These are phyloP conservation scores for Claviceps monticola DNA, from an alignment of 2,329 filamentous ascomycete genomes.

Conservation along the genomic window DNA sequence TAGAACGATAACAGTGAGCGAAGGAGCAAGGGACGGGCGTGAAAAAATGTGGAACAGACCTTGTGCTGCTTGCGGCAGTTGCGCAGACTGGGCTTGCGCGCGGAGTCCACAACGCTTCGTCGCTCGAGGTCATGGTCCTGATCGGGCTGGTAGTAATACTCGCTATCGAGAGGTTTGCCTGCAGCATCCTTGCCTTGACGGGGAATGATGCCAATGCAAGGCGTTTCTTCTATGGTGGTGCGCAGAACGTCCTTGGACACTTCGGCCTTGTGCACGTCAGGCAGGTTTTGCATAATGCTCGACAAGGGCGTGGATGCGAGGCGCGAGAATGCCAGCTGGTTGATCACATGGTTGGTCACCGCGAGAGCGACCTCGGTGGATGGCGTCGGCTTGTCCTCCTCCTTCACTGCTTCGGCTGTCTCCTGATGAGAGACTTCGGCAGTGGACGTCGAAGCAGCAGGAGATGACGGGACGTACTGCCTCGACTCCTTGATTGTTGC, in stretches of 20 bases:
- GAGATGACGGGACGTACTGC: slow-evolving; percentile 11
- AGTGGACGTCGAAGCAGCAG: slow-evolving; percentile 10
- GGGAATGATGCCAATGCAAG: slow-evolving; percentile 76
- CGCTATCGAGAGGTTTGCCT: slow-evolving; percentile 82
- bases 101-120: slow-evolving; percentile 68
- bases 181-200: slow-evolving; percentile 93
- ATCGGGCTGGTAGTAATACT: slow-evolving; percentile 94
- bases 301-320: slow-evolving; percentile 85
- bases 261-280: slow-evolving; percentile 44
- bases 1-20: slow-evolving; percentile 12
- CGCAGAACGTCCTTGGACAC: slow-evolving; percentile 53
- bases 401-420: slow-evolving; percentile 3
- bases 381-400: slow-evolving; percentile 10
- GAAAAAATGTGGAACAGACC: slow-evolving; percentile 38
- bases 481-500: background rate
- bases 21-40: background rate
- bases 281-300: slow-evolving; percentile 76
- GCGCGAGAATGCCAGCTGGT: slow-evolving; percentile 89
- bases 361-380: slow-evolving; percentile 24
- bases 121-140: slow-evolving; percentile 67
- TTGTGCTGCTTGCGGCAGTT: slow-evolving; percentile 94
- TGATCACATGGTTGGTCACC: slow-evolving; percentile 75
- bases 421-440: slow-evolving; percentile 5
- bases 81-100: slow-evolving; percentile 78
- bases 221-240: slow-evolving; percentile 55